phyloP scores from a whole-genome alignment of 106 monocot genomes.

The Xerophyta viscosa region DNA sequence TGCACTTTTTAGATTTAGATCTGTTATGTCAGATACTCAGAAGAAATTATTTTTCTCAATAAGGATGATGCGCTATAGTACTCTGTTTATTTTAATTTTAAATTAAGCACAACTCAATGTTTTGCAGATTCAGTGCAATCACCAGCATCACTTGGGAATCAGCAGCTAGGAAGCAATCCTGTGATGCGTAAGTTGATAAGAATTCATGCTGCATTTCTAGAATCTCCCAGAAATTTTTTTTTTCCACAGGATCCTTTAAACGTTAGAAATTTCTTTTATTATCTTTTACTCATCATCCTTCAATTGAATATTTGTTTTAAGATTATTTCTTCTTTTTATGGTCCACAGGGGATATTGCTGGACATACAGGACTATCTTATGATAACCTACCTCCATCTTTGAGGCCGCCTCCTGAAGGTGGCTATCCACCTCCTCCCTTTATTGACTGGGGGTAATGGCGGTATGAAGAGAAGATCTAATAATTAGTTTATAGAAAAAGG shows the following conservation, averaged over 20 bases:
- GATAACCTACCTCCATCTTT: conserved; percentile 82
- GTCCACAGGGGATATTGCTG: conserved; percentile 27
- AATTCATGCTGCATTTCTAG: too few relatives aligned
- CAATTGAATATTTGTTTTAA: background rate
- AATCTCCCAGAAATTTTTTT: too few relatives aligned
- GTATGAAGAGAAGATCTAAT: too few relatives aligned
- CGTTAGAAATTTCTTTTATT: too few relatives aligned
- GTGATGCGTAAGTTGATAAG: conserved; percentile 3
- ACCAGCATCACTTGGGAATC: conserved; percentile 4
- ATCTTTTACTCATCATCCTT: background rate
- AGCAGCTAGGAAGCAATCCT: background rate
- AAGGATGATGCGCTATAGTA: too few relatives aligned
- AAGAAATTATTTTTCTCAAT: too few relatives aligned
- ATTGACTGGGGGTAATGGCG: conserved; percentile 77
- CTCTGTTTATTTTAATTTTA: too few relatives aligned
- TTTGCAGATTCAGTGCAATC: conserved; percentile 1
- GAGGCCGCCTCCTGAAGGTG: conserved; percentile 65
- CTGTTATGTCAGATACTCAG: too few relatives aligned
- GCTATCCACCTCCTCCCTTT: conserved; percentile 59
- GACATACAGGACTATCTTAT: conserved; percentile 35
- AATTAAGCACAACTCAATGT: too few relatives aligned
- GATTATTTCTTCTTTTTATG: background rate
- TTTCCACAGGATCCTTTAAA: too few relatives aligned
- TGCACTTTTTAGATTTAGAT: too few relatives aligned
- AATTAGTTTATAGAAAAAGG: too few relatives aligned